Evolutionary conservation across 73 alveolate genomes (phyloP), one percentile per base, ranked within the genome.

Genomic region (Stentor roeselii): DNA sequence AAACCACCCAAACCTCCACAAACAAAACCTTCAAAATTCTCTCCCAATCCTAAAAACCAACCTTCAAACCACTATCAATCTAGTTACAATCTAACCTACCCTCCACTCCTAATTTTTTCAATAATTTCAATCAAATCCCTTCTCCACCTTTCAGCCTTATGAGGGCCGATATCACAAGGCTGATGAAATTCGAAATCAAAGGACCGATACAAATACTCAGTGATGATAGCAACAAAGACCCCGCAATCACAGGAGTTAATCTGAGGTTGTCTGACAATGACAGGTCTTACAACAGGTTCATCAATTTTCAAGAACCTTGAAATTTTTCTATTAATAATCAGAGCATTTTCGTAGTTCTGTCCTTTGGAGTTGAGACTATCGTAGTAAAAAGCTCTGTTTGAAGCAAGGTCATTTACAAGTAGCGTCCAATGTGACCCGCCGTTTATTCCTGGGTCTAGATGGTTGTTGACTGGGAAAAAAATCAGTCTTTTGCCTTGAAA

Each of bases 381-480:
- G 21, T 11, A 50, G 67, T 50, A 50, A 50, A 50, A 50, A 6
- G 30, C 67, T 50, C 21, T 50, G 67, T 50, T 50, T 11, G 21
- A 21, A 11, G 6, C 21, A 50, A 50, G 30, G 21, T 6, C 67
- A 50, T 50, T 11, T 11, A 50, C 67, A 50, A 50, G 67, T 11
- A 50, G 67, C 67, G 67, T 50, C 67, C 67, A 50, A 50, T 50
- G 67, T 11, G 67, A 11, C 30, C 67, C 67, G 21, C 67, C 67
- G 6, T 11, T 11, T 11, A 21, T 21, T 50, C 21, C 67, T 11
- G 67, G 67, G 67, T 50, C 21, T 11, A 6, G 6, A 50, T 50
- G 6, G 21, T 50, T 21, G 21, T 50, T 50, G 21, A 50, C 21
- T 50, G 67, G 67, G 67, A 6, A 50, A 21, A 50, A 50, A 50